Conservation (phyloP, 768 basidiomycete species). For the Floccularia luteovirens region DNA sequence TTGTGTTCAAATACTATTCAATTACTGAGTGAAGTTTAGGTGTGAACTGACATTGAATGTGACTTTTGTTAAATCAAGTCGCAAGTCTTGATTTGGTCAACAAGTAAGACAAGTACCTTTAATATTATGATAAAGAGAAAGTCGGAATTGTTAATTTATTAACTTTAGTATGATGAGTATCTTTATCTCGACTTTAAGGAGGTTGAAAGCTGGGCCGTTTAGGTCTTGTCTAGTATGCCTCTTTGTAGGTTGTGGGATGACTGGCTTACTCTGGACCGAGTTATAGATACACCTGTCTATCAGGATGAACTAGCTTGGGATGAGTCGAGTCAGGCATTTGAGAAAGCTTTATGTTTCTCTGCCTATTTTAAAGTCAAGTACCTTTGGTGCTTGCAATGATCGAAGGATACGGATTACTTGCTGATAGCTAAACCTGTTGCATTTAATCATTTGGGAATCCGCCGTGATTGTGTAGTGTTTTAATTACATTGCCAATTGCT, state of each 20-base stretch:
- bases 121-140: no score
- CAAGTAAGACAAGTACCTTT: conserved; percentile 1
- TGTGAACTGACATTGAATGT: no score
- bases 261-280: conserved; percentile 25
- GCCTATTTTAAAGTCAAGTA: conserved; percentile 17
- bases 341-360: conserved; percentile 1
- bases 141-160: no score
- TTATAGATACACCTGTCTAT: conserved; percentile 23
- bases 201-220: not conserved
- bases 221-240: conserved; percentile 13
- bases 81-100: not conserved
- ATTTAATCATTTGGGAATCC: conserved; percentile 27
- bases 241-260: conserved; percentile 14
- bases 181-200: not conserved
- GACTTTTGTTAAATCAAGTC: no score
- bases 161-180: no score
- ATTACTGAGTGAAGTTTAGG: no score
- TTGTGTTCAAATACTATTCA: no score
- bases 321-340: conserved; percentile 16
- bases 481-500: conserved; percentile 17
- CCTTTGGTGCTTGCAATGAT: conserved; percentile 19
- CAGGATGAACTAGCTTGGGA: conserved; percentile 25
- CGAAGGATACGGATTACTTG: conserved; percentile 30
- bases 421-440: conserved; percentile 30
- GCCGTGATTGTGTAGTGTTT: conserved; percentile 18